Conservation (phyloP, 2,329 filamentous ascomycete species). For the Epicoccum sorghinum region DNA sequence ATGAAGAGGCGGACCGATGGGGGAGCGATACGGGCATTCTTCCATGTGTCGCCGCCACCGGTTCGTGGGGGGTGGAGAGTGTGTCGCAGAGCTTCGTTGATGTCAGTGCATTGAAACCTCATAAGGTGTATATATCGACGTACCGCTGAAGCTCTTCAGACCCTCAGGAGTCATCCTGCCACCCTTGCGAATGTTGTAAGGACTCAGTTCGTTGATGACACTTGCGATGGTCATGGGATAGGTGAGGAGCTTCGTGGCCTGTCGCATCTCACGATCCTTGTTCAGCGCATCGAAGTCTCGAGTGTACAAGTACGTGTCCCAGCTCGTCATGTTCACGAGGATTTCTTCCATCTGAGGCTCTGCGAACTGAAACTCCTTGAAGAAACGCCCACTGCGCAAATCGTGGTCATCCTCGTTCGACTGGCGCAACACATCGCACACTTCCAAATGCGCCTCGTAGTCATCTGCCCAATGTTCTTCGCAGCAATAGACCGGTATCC, state of each 20-base stretch:
- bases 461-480: slow-evolving; percentile 96
- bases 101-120: slow-evolving; percentile 15
- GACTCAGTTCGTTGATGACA: slow-evolving; percentile 91
- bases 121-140: slow-evolving; percentile 40
- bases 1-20: slow-evolving; percentile 92
- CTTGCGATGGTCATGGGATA: slow-evolving; percentile 93
- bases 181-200: slow-evolving; percentile 78
- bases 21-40: slow-evolving; percentile 80
- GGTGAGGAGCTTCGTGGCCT: slow-evolving; percentile 89
- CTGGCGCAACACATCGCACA: slow-evolving; percentile 88
- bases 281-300: slow-evolving; percentile 91
- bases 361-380: slow-evolving; percentile 92
- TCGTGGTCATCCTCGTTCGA: slow-evolving; percentile 99
- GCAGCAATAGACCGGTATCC: slow-evolving; percentile 90
- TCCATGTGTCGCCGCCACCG: slow-evolving; percentile 75
- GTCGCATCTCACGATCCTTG: slow-evolving; percentile 85
- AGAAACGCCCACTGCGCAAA: slow-evolving; percentile 84
- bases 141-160: slow-evolving; percentile 90
- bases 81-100: slow-evolving; percentile 77
- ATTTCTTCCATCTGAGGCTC: slow-evolving; percentile 90
- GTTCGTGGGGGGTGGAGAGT: slow-evolving; percentile 85
- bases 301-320: slow-evolving; percentile 96
- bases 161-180: slow-evolving; percentile 85
- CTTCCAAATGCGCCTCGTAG: slow-evolving; percentile 88
- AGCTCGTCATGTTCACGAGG: slow-evolving; percentile 95